phyloP scores from a whole-genome alignment of 2,329 filamentous ascomycete species.

The Pseudomassariella vexata region DNA sequence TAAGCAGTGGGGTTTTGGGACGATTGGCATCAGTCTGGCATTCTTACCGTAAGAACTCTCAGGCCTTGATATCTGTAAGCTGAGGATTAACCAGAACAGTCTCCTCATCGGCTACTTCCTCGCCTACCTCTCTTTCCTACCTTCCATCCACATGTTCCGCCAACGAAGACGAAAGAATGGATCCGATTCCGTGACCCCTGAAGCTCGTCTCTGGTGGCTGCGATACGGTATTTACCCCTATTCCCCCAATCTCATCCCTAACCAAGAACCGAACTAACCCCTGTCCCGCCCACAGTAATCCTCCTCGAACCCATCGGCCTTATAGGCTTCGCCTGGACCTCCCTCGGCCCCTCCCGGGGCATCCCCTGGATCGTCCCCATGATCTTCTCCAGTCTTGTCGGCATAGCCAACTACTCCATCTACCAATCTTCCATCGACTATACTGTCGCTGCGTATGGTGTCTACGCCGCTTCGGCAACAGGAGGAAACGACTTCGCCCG shows the following conservation, averaged over 20 bases:
- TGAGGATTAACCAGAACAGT: no score
- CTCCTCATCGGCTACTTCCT: constrained; percentile 49
- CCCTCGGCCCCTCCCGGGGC: constrained; percentile 42
- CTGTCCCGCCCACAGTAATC: no score
- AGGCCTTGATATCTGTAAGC: no score
- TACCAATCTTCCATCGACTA: constrained; percentile 63
- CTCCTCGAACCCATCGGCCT: constrained; percentile 54
- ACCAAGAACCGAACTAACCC: no score
- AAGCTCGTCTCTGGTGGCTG: constrained; percentile 55
- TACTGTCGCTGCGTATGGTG: constrained; percentile 59
- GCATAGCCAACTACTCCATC: constrained; percentile 54
- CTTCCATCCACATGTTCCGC: constrained; percentile 35
- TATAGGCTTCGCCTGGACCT: constrained; percentile 55
- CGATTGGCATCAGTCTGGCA: constrained; percentile 11
- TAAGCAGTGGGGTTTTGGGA: constrained; percentile 31
- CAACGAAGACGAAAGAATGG: no score
- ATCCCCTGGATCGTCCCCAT: constrained; percentile 57
- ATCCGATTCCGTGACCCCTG: constrained; percentile 55
- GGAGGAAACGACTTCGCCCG: constrained; percentile 59
- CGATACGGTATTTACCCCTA: constrained; percentile 51
- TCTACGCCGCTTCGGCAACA: constrained; percentile 56
- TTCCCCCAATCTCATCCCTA: no score
- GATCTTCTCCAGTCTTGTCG: constrained; percentile 51
- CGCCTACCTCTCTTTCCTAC: constrained; percentile 48
- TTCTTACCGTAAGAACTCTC: constrained; percentile 12